Percentiles rank a stretch among this genome's conserved stretches.
Evolutionary conservation across 139 green algal genomes (phyloP).

Genomic region (Chlamydomonas schloesseri): DNA sequence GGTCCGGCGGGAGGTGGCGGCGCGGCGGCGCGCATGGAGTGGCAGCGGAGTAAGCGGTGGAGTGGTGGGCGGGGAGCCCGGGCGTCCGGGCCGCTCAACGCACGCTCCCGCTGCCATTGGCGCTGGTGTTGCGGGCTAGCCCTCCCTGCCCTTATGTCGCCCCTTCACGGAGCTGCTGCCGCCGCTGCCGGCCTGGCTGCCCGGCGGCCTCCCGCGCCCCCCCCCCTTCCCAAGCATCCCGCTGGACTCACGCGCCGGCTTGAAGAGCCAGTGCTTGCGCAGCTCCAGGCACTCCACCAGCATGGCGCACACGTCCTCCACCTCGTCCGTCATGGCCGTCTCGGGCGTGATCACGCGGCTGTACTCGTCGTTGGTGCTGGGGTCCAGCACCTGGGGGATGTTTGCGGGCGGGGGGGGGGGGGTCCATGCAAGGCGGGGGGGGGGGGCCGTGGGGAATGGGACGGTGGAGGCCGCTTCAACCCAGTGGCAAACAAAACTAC

Average conservation of each 20-base stretch:
- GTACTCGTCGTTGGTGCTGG: constrained; percentile 60
- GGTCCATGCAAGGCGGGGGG: neutral
- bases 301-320: constrained; percentile 79
- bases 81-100: too few relatives aligned
- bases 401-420: neutral
- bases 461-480: neutral
- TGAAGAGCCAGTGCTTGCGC: constrained; percentile 93
- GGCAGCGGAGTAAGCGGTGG: neutral
- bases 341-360: constrained; percentile 74
- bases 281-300: constrained; percentile 90
- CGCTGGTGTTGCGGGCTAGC: too few relatives aligned
- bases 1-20: neutral
- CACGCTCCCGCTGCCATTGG: too few relatives aligned
- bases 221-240: neutral
- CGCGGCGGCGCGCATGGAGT: neutral
- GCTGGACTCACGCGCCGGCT: constrained; percentile 18
- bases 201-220: too few relatives aligned
- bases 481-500: too few relatives aligned
- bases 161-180: too few relatives aligned
- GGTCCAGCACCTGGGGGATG: neutral
- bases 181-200: too few relatives aligned
- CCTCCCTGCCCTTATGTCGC: too few relatives aligned
- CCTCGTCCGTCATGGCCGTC: constrained; percentile 65
- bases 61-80: neutral
- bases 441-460: neutral